These are phyloP conservation scores for Backusella sp. DNA, from an alignment of 192 early-diverging fungal genomes.

Conservation along the genomic window DNA sequence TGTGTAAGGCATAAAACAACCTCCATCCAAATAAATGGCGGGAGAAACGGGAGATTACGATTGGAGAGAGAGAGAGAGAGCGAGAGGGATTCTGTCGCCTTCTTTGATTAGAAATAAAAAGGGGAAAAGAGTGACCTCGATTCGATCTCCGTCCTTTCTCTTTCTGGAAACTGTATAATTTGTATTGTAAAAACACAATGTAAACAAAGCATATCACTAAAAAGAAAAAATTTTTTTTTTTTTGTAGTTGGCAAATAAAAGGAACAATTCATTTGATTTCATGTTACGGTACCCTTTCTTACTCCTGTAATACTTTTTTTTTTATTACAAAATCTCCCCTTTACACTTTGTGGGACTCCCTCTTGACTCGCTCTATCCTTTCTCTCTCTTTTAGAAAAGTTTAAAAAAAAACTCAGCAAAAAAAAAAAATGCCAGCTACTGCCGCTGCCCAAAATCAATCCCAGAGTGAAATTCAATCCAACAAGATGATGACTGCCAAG, in stretches of 20 bases:
- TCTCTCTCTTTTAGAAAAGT: neutral
- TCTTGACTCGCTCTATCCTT: conserved; percentile 15
- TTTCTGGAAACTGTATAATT: neutral
- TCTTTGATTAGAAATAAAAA: neutral
- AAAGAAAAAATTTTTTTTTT: neutral
- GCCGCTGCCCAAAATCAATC: conserved; percentile 27
- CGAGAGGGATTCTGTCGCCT: neutral
- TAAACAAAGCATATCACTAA: neutral
- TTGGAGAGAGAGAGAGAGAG: neutral
- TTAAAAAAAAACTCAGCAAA: neutral
- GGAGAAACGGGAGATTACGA: neutral
- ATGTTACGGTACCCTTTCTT: neutral
- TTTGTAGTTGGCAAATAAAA: neutral
- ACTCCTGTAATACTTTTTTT: conserved; percentile 7
- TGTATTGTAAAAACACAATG: neutral
- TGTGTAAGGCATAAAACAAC: neutral
- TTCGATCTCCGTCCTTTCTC: neutral
- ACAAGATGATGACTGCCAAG: conserved; percentile 31
- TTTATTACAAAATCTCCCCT: conserved; percentile 2
- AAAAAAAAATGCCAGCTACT: conserved; percentile 31
- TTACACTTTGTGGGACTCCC: neutral
- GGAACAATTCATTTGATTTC: neutral
- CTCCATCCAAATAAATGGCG: neutral
- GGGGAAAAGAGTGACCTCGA: neutral
- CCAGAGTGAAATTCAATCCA: conserved; percentile 23